Evolutionary conservation across 2,329 filamentous ascomycete genomes (phyloP).

Genomic region (Xenosphaeropsis pyriputrescens): DNA sequence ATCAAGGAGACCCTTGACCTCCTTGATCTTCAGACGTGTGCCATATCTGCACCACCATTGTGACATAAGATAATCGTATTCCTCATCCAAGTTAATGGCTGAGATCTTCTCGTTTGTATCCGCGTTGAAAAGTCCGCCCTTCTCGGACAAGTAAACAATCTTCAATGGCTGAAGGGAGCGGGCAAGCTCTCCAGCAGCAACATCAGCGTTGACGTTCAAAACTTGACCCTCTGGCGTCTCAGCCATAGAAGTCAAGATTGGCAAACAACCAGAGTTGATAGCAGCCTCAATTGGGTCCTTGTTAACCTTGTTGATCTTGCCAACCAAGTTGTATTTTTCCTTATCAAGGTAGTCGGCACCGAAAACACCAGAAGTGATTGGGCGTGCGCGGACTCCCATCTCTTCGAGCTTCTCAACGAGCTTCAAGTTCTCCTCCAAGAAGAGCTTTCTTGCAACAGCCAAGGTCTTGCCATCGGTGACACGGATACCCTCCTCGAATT

Average conservation of each 20-base stretch:
- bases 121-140: constrained; percentile 89
- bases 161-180: constrained; percentile 83
- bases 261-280: constrained; percentile 81
- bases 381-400: constrained; percentile 76
- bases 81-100: constrained; percentile 91
- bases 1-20: constrained; percentile 88
- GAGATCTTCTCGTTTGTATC: constrained; percentile 93
- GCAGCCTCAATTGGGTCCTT: constrained; percentile 81
- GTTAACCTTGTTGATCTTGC: constrained; percentile 88
- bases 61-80: constrained; percentile 83
- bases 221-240: constrained; percentile 85
- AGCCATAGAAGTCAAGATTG: constrained; percentile 91
- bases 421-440: constrained; percentile 90
- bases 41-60: constrained; percentile 94
- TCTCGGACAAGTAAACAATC: constrained; percentile 97
- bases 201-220: constrained; percentile 95
- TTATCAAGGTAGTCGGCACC: constrained; percentile 90
- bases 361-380: constrained; percentile 82
- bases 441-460: constrained; percentile 78
- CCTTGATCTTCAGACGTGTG: constrained; percentile 90
- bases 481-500: constrained; percentile 92
- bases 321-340: constrained; percentile 90
- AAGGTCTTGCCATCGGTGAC: constrained; percentile 94
- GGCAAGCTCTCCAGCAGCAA: constrained; percentile 86
- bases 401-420: constrained; percentile 80